A percentile compares a stretch with the other conserved stretches of the same genome.
Evolutionary conservation across 352 stramenopile genomes (phyloP).

Genomic region (Phytophthora agathidicida): DNA sequence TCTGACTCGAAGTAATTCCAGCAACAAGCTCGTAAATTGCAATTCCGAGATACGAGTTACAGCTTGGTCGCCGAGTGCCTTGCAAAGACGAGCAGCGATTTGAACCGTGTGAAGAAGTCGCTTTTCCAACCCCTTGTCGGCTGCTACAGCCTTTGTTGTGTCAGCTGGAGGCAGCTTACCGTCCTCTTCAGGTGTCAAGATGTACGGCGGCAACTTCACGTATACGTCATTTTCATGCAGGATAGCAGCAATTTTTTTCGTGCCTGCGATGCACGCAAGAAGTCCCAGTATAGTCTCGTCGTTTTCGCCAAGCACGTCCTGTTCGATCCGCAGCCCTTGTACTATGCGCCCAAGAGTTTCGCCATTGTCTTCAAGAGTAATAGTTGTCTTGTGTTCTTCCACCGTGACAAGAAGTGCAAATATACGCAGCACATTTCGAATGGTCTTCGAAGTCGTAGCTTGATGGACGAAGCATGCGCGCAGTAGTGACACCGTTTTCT

Average conservation of each 20-base stretch:
- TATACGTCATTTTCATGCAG: constrained; percentile 67
- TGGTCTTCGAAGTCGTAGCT: constrained; percentile 48
- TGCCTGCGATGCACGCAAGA: constrained; percentile 44
- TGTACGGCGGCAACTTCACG: constrained; percentile 45
- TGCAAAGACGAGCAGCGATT: constrained; percentile 36
- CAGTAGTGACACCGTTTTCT: constrained; percentile 75
- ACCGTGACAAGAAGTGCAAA: constrained; percentile 62
- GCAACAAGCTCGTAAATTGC: constrained; percentile 44
- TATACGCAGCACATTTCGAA: constrained; percentile 68
- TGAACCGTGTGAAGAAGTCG: constrained; percentile 27
- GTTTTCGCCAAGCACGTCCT: constrained; percentile 42
- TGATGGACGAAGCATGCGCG: constrained; percentile 59
- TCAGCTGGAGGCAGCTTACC: constrained; percentile 10
- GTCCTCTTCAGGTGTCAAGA: constrained; percentile 16
- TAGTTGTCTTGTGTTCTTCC: constrained; percentile 80
- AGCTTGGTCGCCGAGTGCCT: constrained; percentile 36
- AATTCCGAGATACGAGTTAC: constrained; percentile 43
- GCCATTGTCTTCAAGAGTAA: constrained; percentile 73
- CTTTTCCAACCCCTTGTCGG: not conserved
- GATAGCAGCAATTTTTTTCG: constrained; percentile 52
- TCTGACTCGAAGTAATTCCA: constrained; percentile 44
- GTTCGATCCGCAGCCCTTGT: constrained; percentile 43
- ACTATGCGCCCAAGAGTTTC: constrained; percentile 58
- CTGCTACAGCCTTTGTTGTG: not conserved
- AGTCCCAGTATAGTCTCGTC: constrained; percentile 48